Evolutionary conservation across 2,329 filamentous ascomycete species (phyloP).

Genomic region (Sarocladium kiliense): DNA sequence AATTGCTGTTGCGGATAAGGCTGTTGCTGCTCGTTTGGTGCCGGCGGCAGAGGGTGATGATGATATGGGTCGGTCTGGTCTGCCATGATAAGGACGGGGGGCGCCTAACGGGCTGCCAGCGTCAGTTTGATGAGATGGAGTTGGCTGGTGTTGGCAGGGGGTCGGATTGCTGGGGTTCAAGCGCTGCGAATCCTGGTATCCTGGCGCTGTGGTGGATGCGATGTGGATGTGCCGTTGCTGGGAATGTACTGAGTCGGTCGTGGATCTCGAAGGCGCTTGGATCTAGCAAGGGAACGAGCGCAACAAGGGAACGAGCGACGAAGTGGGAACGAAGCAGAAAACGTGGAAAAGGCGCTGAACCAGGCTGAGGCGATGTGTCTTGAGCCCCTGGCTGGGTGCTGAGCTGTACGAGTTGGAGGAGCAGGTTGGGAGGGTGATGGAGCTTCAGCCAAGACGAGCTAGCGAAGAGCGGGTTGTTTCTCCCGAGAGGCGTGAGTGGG

Average conservation of each 20-base stretch:
- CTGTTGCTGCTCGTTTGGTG: slow-evolving; percentile 15
- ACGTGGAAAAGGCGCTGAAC: neutral
- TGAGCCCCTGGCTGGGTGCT: neutral
- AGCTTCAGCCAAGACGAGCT: slow-evolving; percentile 4
- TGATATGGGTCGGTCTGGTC: slow-evolving; percentile 25
- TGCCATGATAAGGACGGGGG: slow-evolving; percentile 31
- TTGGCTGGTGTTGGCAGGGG: slow-evolving; percentile 12
- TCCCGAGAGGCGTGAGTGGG: neutral
- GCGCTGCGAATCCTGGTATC: slow-evolving; percentile 8
- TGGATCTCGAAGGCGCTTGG: slow-evolving; percentile 3
- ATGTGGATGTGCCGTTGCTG: neutral
- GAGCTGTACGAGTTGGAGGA: neutral
- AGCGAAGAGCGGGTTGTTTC: slow-evolving; percentile 4
- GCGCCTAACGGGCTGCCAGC: slow-evolving; percentile 11
- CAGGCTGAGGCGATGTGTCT: neutral
- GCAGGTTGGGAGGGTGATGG: slow-evolving; percentile 7
- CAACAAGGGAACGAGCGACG: neutral
- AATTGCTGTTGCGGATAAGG: slow-evolving; percentile 10
- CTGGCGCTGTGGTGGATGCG: neutral
- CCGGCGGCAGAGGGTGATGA: slow-evolving; percentile 21
- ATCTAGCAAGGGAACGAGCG: neutral
- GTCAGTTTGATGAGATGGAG: slow-evolving; percentile 27
- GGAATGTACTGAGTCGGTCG: neutral
- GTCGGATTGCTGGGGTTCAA: slow-evolving; percentile 3
- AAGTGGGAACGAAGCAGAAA: slow-evolving; percentile 1